Percentiles rank a stretch among this genome's conserved stretches.
Evolutionary conservation across 805 yeast species (phyloP).

Genomic region (Yamadazyma olivae): DNA sequence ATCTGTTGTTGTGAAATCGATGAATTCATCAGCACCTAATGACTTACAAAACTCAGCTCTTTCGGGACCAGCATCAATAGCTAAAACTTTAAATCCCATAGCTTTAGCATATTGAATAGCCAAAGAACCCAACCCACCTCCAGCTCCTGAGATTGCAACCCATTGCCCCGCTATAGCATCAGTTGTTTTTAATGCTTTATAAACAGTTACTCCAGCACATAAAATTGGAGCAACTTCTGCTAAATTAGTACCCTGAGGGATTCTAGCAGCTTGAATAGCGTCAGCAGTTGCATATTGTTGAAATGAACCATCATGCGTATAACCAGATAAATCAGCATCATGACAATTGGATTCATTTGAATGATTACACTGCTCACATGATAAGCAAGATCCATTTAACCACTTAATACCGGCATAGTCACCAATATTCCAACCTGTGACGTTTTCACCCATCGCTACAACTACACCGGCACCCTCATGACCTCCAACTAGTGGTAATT

Average conservation of each 20-base stretch:
- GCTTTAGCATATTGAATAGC: constrained; percentile 76
- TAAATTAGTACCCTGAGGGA: constrained; percentile 53
- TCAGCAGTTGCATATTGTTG: constrained; percentile 66
- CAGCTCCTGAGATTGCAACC: constrained; percentile 76
- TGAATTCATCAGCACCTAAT: constrained; percentile 62
- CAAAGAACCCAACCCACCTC: constrained; percentile 76
- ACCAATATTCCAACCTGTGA: constrained; percentile 41
- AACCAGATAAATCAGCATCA: constrained; percentile 67
- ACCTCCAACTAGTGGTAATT: constrained; percentile 46
- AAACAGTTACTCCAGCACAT: constrained; percentile 68
- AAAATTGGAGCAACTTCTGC: constrained; percentile 59
- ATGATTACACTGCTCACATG: constrained; percentile 41
- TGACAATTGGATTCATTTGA: constrained; percentile 54
- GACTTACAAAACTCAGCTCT: constrained; percentile 54
- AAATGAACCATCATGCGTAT: constrained; percentile 71
- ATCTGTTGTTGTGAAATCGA: constrained; percentile 53
- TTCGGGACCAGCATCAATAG: constrained; percentile 72
- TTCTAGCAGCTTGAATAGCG: constrained; percentile 59
- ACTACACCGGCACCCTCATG: constrained; percentile 49
- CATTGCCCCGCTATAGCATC: constrained; percentile 61
- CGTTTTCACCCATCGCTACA: constrained; percentile 41
- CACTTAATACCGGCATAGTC: constrained; percentile 45
- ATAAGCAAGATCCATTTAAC: constrained; percentile 43
- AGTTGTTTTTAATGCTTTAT: constrained; percentile 65
- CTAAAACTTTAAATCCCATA: constrained; percentile 67